Base-by-base conservation (phyloP, 371 early-diverging fungal genomes). In the Mucor irregularis region DNA sequence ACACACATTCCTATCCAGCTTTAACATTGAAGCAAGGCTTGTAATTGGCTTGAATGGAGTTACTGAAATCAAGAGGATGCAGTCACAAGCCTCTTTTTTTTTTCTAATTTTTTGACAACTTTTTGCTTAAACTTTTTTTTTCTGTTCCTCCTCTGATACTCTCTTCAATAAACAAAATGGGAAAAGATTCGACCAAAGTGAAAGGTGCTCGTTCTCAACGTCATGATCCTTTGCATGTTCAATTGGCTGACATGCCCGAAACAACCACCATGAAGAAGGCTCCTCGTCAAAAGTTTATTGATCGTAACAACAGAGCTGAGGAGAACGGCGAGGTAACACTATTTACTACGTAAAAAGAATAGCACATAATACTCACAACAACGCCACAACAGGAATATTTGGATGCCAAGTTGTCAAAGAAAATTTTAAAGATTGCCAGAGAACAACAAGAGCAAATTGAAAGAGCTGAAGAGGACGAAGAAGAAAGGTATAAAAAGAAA, bases 401-500 rank as follows among this genome's bases (percentile, higher is more conserved):
- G 28, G 97, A 96, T 62, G 80, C 91, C 43, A 95, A 93, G 67
- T 81, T 92, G 28, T 95, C 97, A 6, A 81, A 82, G 62, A 92
- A 90, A 66, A 93, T 98, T 75, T 68, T 98, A 56, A 71, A 87
- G 64, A 84, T 94, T 49, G 95, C 93, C 24, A 64, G 56, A 69
- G 87, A 90, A 64, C 97, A 98, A 77, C 97, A 96, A 77, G 88
- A 90, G 30, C 96, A 98, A 74, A 68, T 94, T 11, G 86, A 83
- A 53, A 71, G 58, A 16, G 44, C 42, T 11, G 58, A 63, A 16
- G 66, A 55, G 26, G 65, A 63, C 24, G 71, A 68, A 49, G 68
- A 69, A 49, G 71, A 67, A 42, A 62, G 62, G 60, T 62, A 21
- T 54, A 60, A 34, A 17, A 37, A 26, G 0, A n/a, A 34, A 28